Evolutionary conservation across 140 eudicot species (phyloP), one percentile per base, ranked within the genome.

Genomic region (Anethum foeniculum): DNA sequence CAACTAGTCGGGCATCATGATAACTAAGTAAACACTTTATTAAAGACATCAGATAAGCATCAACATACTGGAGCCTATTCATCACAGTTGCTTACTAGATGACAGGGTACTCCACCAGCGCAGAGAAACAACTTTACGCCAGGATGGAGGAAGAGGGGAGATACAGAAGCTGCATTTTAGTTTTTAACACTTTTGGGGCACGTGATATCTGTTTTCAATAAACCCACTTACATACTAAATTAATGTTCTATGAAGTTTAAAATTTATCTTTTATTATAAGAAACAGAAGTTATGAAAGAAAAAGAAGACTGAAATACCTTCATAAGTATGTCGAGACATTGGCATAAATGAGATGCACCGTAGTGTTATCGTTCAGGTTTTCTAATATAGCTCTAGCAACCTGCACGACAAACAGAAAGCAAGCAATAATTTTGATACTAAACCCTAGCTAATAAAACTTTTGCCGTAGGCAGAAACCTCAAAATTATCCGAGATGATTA

Each of bases 371-470:
- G 30, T 84, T 84, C 41, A 91, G 93, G 85, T 95, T 90, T 68
- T 95, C 99, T 76, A 34, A 95, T 79, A 95, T 89, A 71, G 99
- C 99, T 86, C 99, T 88, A 25, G 97, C 90, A 71, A 95, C 99
- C 97, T 95, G 78, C 13, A 79, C 58, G 36, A 69, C 36, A 36
- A 82, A 67, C 74, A 80, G 34, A 65, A 75, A 84, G 4, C 56
- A 77, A 38, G 36, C 49, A 48, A 71, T 38, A 32, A 58, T 44
- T 78, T 77, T 60, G 44, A 56, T 65, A 48, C 34, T 13, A 60
- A 8, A 71, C 41, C 68, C 75, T 79, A 48, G 12, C 80, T 27
- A 44, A 25, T 46, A 76, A 54, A 39, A 71, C 71, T 67, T 73
- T 73, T 34, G 3, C 21, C 19, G 15, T 7, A 77, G 78, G 30